Conservation (phyloP, 345 rosid species). For the Camelina neglecta region DNA sequence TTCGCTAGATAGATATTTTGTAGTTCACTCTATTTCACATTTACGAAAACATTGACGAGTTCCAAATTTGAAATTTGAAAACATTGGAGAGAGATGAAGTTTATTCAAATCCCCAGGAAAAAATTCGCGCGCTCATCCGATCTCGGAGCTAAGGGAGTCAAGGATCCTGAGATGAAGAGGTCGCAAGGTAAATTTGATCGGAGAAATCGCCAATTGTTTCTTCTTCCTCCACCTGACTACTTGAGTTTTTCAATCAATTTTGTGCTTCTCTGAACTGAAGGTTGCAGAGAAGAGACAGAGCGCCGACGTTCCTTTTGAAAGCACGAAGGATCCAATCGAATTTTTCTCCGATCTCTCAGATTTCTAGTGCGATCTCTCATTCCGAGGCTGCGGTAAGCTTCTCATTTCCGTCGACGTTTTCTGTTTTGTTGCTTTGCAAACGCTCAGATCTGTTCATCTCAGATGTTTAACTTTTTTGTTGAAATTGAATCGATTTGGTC, state of each 20-base stretch:
- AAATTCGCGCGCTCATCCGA: slow-evolving; percentile 42
- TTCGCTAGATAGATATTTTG: neutral
- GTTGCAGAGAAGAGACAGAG: slow-evolving; percentile 43
- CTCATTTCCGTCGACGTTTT: slow-evolving; percentile 10
- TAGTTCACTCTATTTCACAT: neutral
- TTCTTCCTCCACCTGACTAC: neutral
- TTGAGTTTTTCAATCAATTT: slow-evolving; percentile 22
- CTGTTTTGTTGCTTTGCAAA: neutral
- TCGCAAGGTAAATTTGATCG: slow-evolving; percentile 38
- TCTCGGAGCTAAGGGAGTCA: slow-evolving; percentile 24
- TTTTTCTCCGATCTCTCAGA: slow-evolving; percentile 35
- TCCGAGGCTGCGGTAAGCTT: slow-evolving; percentile 43
- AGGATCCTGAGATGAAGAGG: slow-evolving; percentile 38
- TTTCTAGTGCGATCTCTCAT: slow-evolving; percentile 39
- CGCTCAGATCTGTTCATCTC: slow-evolving; percentile 22
- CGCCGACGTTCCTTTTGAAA: slow-evolving; percentile 35
- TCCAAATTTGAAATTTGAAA: slow-evolving; percentile 14
- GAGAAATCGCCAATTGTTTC: slow-evolving; percentile 12
- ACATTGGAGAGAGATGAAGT: slow-evolving; percentile 36
- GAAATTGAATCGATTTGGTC: neutral
- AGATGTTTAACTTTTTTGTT: neutral
- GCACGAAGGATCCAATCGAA: slow-evolving; percentile 31
- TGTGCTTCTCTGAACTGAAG: slow-evolving; percentile 26
- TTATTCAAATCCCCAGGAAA: slow-evolving; percentile 43
- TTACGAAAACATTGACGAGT: slow-evolving; percentile 1